These are phyloP conservation scores for Chrysopogon serrulatus DNA, from an alignment of 176 grass and related monocot genomes.

Conservation along the genomic window DNA sequence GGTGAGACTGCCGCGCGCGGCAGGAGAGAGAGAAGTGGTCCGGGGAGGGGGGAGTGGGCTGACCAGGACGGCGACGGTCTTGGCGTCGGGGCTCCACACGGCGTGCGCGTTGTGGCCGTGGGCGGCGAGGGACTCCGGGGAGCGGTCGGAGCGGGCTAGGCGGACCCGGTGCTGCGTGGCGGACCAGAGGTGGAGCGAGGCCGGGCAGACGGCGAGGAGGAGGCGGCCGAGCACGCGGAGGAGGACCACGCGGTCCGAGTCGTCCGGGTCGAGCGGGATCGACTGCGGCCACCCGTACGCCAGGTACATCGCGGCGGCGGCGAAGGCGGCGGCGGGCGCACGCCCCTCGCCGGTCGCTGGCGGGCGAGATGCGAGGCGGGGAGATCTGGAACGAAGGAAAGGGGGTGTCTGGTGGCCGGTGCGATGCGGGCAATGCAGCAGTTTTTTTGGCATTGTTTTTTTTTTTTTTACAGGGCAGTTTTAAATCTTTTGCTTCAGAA, in stretches of 20 bases:
- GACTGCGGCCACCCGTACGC: conserved; percentile 94
- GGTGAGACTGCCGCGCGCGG: background rate
- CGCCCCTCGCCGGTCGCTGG: conserved; percentile 25
- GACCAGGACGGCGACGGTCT: conserved; percentile 81
- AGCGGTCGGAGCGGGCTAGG: conserved; percentile 62
- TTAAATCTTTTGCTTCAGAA: background rate
- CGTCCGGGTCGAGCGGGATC: conserved; percentile 69
- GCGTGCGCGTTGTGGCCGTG: conserved; percentile 82
- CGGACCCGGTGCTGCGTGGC: conserved; percentile 75
- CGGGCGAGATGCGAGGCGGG: conserved; percentile 20
- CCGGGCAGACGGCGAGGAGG: conserved; percentile 73
- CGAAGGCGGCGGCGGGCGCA: conserved; percentile 5
- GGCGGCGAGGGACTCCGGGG: conserved; percentile 44
- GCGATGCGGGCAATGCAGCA: conserved; percentile 30
- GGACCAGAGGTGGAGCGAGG: conserved; percentile 95
- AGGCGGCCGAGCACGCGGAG: conserved; percentile 72
- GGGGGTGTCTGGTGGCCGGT: background rate
- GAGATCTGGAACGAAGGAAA: conserved; percentile 38
- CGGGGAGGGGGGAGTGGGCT: conserved; percentile 5
- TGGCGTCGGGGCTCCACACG: conserved; percentile 87
- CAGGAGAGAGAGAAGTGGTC: background rate
- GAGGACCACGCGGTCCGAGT: conserved; percentile 74
- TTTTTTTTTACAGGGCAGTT: background rate
- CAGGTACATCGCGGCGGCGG: conserved; percentile 77
- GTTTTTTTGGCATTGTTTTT: conserved; percentile 6